These are phyloP conservation scores for Tricholoma flavovirens DNA, from an alignment of 768 basidiomycete genomes.

Conservation along the genomic window DNA sequence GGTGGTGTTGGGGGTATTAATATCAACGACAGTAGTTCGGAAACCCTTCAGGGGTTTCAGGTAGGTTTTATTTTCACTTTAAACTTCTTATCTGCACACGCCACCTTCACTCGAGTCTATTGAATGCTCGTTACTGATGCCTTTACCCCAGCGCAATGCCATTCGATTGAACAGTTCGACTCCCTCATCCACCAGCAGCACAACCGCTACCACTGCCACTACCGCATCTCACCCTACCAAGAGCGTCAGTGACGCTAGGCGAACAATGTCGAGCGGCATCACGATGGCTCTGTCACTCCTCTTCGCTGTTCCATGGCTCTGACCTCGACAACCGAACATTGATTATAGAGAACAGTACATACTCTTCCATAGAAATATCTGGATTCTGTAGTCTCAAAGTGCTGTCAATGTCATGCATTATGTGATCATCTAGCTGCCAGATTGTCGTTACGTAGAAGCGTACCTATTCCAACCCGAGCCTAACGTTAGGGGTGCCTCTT, in stretches of 20 bases:
- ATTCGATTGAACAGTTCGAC: conserved; percentile 49
- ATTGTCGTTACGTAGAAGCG: background rate
- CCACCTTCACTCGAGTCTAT: background rate
- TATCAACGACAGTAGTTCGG: conserved; percentile 36
- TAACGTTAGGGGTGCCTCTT: too few species aligned
- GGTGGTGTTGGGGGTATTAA: conserved; percentile 64
- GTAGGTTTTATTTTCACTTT: conserved; percentile 23
- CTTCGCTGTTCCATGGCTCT: conserved; percentile 1
- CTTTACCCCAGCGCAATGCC: conserved; percentile 45
- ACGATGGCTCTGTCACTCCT: background rate
- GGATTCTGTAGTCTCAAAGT: too few species aligned
- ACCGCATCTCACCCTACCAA: conserved; percentile 8
- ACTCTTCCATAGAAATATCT: background rate
- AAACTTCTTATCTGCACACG: background rate
- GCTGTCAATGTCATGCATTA: background rate
- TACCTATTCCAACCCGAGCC: background rate
- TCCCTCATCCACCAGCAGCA: background rate
- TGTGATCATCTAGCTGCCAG: too few species aligned
- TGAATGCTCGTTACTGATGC: background rate
- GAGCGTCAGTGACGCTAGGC: conserved; percentile 5
- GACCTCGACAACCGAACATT: background rate
- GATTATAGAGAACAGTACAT: background rate
- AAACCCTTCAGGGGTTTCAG: conserved; percentile 40
- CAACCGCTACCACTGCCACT: background rate
- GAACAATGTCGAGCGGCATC: background rate